A percentile compares a stretch with the other conserved stretches of the same genome.
phyloP scores from a whole-genome alignment of 1,284 basidiomycete species.

The Trametes pubescens region DNA sequence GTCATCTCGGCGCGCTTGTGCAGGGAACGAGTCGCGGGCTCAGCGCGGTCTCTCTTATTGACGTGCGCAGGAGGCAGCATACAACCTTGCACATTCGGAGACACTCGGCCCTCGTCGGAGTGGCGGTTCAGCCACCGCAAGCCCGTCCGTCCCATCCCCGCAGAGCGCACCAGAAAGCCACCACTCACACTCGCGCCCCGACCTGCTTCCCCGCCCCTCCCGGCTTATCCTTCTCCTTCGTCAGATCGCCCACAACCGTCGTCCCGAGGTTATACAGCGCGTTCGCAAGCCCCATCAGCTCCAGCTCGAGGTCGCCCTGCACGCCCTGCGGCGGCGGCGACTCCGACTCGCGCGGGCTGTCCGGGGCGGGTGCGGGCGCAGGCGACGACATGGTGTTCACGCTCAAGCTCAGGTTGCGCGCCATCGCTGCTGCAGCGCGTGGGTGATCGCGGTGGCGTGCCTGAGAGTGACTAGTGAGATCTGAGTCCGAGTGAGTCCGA shows the following conservation, averaged over 20 bases:
- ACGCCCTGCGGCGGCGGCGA: constrained; percentile 71
- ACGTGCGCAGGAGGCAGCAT: too few relatives aligned
- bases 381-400: constrained; percentile 28
- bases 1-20: not conserved
- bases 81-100: too few relatives aligned
- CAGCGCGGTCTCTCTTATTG: not conserved
- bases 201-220: constrained; percentile 70
- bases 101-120: too few relatives aligned
- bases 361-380: constrained; percentile 56
- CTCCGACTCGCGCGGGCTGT: constrained; percentile 75
- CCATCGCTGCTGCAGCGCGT: constrained; percentile 17
- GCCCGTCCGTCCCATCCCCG: too few relatives aligned
- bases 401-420: constrained; percentile 22
- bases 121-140: too few relatives aligned
- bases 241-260: constrained; percentile 79
- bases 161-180: not conserved
- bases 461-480: constrained; percentile 1
- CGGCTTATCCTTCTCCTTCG: constrained; percentile 75
- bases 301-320: constrained; percentile 80
- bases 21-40: not conserved
- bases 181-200: constrained; percentile 67
- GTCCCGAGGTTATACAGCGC: constrained; percentile 80
- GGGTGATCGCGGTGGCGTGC: not conserved
- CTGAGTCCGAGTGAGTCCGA: not conserved
- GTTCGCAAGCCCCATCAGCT: constrained; percentile 75